These are phyloP conservation scores for Macrophomina tecta DNA, from an alignment of 2,329 filamentous ascomycete species.

Conservation along the genomic window DNA sequence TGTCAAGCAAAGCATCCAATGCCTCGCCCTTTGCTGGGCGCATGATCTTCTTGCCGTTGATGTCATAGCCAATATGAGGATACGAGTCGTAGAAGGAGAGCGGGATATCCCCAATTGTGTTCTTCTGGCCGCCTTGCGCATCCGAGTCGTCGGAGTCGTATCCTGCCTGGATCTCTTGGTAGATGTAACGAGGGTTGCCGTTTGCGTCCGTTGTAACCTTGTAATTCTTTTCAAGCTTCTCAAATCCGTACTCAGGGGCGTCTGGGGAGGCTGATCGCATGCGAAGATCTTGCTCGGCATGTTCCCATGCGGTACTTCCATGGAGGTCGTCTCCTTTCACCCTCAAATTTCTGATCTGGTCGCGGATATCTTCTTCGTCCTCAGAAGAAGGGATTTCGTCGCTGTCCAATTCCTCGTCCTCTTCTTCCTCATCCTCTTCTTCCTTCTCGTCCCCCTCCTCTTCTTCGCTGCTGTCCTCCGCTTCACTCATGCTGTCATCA, in stretches of 20 bases:
- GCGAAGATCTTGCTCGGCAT: slow-evolving; percentile 29
- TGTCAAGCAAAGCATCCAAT: slow-evolving; percentile 90
- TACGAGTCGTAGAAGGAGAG: slow-evolving; percentile 96
- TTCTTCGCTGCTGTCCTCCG: slow-evolving; percentile 36
- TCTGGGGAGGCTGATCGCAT: slow-evolving; percentile 34
- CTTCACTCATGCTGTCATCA: slow-evolving; percentile 34
- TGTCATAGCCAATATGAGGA: slow-evolving; percentile 97
- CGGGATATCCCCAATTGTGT: slow-evolving; percentile 95
- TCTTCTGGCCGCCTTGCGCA: slow-evolving; percentile 70
- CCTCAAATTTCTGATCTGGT: slow-evolving; percentile 52
- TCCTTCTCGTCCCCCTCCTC: slow-evolving; percentile 38
- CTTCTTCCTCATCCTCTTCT: slow-evolving; percentile 39
- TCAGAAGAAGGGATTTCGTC: slow-evolving; percentile 49
- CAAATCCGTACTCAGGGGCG: slow-evolving; percentile 30
- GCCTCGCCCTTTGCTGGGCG: slow-evolving; percentile 93
- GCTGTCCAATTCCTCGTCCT: slow-evolving; percentile 46
- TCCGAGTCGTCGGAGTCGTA: slow-evolving; percentile 98
- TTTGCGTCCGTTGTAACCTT: slow-evolving; percentile 80
- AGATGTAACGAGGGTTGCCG: slow-evolving; percentile 87
- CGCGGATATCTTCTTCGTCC: slow-evolving; percentile 50
- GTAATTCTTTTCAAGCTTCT: slow-evolving; percentile 56
- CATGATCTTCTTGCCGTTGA: slow-evolving; percentile 98
- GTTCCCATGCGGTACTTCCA: slow-evolving; percentile 25
- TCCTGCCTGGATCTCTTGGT: slow-evolving; percentile 89
- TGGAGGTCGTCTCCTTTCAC: slow-evolving; percentile 37